phyloP scores from a whole-genome alignment of 1,139 yeast genomes.

The Saccharomycopsis hybrid region DNA sequence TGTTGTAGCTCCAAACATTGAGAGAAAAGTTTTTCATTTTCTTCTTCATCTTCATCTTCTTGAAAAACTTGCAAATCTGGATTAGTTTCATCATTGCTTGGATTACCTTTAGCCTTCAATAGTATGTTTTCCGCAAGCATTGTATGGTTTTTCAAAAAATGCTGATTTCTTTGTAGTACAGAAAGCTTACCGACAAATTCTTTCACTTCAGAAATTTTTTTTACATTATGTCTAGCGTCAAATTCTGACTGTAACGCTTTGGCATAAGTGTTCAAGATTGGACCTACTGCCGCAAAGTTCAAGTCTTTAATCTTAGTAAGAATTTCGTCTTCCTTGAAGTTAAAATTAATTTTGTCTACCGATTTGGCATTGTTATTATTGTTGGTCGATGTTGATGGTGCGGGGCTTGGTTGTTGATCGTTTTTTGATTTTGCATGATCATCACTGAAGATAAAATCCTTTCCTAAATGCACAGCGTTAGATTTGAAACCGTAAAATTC shows the following conservation, averaged over 20 bases:
- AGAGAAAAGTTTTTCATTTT: conserved; percentile 37
- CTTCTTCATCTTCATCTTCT: conserved; percentile 27
- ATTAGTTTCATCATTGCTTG: conserved; percentile 7
- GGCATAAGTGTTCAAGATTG: conserved; percentile 64
- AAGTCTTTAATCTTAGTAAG: conserved; percentile 50
- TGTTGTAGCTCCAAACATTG: conserved; percentile 65
- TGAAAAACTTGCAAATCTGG: conserved; percentile 16
- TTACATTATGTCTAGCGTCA: conserved; percentile 53
- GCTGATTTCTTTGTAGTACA: conserved; percentile 61
- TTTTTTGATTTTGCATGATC: conserved; percentile 7
- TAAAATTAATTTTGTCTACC: conserved; percentile 12
- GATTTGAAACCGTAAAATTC: conserved; percentile 55
- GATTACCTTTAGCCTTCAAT: conserved; percentile 14
- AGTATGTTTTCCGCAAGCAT: conserved; percentile 65
- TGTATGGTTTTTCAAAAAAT: conserved; percentile 68
- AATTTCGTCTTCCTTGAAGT: conserved; percentile 30
- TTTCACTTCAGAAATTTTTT: conserved; percentile 60
- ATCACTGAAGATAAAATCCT: conserved; percentile 24
- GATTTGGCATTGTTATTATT: not conserved
- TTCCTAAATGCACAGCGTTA: conserved; percentile 38
- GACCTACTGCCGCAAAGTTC: conserved; percentile 79
- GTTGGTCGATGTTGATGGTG: not conserved
- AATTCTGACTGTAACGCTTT: conserved; percentile 63
- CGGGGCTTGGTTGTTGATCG: no score
- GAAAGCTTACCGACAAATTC: conserved; percentile 67